These are phyloP conservation scores for Fusarium buxicola DNA, from an alignment of 2,329 filamentous ascomycete species.

Conservation along the genomic window DNA sequence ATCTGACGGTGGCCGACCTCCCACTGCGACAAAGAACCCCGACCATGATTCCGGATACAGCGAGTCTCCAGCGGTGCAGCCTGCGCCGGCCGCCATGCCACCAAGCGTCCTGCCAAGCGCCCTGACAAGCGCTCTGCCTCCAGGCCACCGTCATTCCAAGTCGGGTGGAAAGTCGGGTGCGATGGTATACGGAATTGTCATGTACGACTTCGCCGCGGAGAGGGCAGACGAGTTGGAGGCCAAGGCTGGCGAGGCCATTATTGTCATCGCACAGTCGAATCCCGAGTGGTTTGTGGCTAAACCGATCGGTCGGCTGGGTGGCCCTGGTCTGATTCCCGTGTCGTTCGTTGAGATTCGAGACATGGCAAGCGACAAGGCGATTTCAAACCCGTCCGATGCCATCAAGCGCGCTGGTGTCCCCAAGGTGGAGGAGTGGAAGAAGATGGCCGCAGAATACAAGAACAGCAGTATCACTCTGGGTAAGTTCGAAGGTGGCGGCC, in stretches of 20 bases:
- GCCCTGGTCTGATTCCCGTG: conserved; percentile 93
- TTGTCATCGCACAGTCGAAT: conserved; percentile 98
- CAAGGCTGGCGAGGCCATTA: conserved; percentile 94
- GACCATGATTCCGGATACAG: conserved; percentile 92
- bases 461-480: conserved; percentile 98
- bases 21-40: conserved; percentile 66
- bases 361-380: conserved; percentile 87
- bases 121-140: conserved; percentile 30
- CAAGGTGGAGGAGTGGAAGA: conserved; percentile 98
- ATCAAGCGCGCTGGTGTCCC: conserved; percentile 91
- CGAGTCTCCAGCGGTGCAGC: conserved; percentile 50
- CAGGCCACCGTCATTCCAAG: conserved; percentile 63
- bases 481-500: conserved; percentile 77
- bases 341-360: conserved; percentile 97
- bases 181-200: conserved; percentile 96
- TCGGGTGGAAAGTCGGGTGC: conserved; percentile 71
- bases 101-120: conserved; percentile 18
- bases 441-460: conserved; percentile 99
- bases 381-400: conserved; percentile 84
- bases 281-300: conserved; percentile 99
- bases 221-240: conserved; percentile 96
- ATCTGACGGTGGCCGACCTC: conserved; percentile 66
- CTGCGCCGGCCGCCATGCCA: conserved; percentile 33
- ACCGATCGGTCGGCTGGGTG: conserved; percentile 96
- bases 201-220: conserved; percentile 97